Evolutionary conservation across 2,329 filamentous ascomycete genomes (phyloP).

Genomic region (Curvularia eragrostidis): DNA sequence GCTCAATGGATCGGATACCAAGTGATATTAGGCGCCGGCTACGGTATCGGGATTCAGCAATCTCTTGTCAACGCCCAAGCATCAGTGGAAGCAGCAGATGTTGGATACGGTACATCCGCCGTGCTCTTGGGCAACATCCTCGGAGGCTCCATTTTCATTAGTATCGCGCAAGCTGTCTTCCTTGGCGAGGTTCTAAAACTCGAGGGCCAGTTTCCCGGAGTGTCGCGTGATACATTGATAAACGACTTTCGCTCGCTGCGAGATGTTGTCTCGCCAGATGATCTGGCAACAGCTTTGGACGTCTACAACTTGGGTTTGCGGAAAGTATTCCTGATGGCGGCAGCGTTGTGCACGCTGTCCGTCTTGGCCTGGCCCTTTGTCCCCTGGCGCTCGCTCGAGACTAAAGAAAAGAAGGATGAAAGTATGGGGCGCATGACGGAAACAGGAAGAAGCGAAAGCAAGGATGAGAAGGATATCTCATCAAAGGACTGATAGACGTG

Average conservation of each 20-base stretch:
- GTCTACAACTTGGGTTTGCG: not conserved
- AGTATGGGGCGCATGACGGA: not conserved
- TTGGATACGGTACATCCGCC: not conserved
- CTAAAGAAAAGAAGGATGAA: not conserved
- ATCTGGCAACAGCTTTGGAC: not conserved
- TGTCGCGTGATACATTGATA: not conserved
- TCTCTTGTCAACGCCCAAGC: not conserved
- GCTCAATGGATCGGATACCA: slow-evolving; percentile 1
- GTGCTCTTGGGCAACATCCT: not conserved
- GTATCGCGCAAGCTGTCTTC: not conserved
- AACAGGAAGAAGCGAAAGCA: not conserved
- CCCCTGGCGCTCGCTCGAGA: not conserved
- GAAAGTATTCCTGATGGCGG: not conserved
- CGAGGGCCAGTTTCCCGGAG: not conserved
- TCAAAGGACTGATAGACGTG: not conserved
- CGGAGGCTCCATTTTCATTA: not conserved
- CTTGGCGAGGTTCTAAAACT: not conserved
- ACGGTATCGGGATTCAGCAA: not conserved
- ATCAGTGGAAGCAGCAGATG: not conserved
- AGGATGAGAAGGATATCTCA: not conserved
- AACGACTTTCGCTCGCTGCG: not conserved
- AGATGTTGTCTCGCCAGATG: not conserved
- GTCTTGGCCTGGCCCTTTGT: not conserved
- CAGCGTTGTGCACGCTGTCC: not conserved
- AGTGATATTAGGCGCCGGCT: slow-evolving; percentile 1